Percentiles rank a stretch among this genome's conserved stretches.
These are phyloP conservation scores for Irineochytrium annulatum DNA, from an alignment of 192 early-diverging fungal species.

Conservation along the genomic window DNA sequence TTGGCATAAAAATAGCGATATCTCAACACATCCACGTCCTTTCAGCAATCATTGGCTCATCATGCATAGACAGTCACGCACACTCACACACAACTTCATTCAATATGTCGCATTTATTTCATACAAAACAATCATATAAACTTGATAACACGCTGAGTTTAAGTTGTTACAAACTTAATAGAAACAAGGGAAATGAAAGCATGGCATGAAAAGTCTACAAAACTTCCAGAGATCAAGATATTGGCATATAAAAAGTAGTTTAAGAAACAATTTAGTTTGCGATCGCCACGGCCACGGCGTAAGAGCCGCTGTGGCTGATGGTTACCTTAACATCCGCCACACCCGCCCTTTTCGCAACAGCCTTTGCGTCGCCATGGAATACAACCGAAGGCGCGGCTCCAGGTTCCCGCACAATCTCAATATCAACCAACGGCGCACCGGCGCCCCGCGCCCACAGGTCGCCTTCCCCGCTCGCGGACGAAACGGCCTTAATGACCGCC, in stretches of 20 bases:
- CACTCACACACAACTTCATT: neutral
- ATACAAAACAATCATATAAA: slow-evolving; percentile 2
- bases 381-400: slow-evolving; percentile 77
- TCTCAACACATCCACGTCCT: neutral
- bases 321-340: slow-evolving; percentile 78
- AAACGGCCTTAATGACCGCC: slow-evolving; percentile 90
- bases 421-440: slow-evolving; percentile 83
- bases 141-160: neutral
- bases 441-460: slow-evolving; percentile 72
- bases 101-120: neutral
- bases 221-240: neutral
- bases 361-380: slow-evolving; percentile 78
- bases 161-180: neutral
- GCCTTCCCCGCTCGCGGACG: slow-evolving; percentile 46
- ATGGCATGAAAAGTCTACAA: neutral
- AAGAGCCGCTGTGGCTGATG: slow-evolving; percentile 87
- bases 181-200: neutral
- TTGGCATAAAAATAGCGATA: neutral
- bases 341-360: slow-evolving; percentile 64
- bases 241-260: too few species aligned
- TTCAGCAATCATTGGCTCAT: neutral
- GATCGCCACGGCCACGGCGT: slow-evolving; percentile 83
- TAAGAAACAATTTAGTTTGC: slow-evolving; percentile 15
- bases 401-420: slow-evolving; percentile 70
- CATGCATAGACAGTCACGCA: neutral